These are phyloP conservation scores for Furcasterigmium furcatum DNA, from an alignment of 2,329 filamentous ascomycete genomes.

Conservation along the genomic window DNA sequence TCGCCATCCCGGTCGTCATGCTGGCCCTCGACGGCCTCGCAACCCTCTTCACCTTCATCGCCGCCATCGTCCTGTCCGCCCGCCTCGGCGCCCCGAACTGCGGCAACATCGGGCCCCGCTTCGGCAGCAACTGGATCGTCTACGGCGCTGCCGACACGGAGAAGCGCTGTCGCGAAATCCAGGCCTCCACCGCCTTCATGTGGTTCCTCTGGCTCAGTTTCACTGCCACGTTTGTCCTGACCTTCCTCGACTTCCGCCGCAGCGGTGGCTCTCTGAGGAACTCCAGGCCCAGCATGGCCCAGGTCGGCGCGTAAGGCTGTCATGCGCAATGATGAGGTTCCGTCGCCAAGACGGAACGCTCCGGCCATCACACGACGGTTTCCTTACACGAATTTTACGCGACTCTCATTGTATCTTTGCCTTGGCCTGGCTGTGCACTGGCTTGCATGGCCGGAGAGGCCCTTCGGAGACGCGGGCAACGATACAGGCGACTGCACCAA, in stretches of 20 bases:
- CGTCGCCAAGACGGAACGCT: too few relatives aligned
- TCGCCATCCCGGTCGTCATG: conserved; percentile 49
- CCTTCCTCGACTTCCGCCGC: conserved; percentile 49
- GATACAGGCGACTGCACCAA: too few relatives aligned
- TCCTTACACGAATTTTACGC: too few relatives aligned
- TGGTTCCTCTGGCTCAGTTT: conserved; percentile 74
- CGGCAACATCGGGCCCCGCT: conserved; percentile 33
- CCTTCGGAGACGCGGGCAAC: too few relatives aligned
- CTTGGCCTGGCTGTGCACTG: too few relatives aligned
- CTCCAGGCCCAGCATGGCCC: conserved; percentile 51
- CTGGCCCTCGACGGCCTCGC: conserved; percentile 56
- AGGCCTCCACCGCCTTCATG: conserved; percentile 72
- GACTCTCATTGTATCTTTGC: too few relatives aligned
- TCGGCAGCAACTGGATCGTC: conserved; percentile 51
- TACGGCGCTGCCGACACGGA: conserved; percentile 56
- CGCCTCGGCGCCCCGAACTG: conserved; percentile 70
- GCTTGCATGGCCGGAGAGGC: too few relatives aligned
- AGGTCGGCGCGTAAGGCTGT: conserved; percentile 43
- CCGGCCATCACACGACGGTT: too few relatives aligned
- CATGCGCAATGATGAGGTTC: background rate
- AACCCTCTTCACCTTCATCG: conserved; percentile 67
- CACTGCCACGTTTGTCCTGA: conserved; percentile 52
- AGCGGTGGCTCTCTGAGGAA: conserved; percentile 39
- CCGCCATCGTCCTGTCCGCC: conserved; percentile 66
- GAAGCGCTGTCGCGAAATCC: conserved; percentile 71